Evolutionary conservation across 176 grass and related monocot genomes (phyloP).

Genomic region (Rhynchospora tenuis): DNA sequence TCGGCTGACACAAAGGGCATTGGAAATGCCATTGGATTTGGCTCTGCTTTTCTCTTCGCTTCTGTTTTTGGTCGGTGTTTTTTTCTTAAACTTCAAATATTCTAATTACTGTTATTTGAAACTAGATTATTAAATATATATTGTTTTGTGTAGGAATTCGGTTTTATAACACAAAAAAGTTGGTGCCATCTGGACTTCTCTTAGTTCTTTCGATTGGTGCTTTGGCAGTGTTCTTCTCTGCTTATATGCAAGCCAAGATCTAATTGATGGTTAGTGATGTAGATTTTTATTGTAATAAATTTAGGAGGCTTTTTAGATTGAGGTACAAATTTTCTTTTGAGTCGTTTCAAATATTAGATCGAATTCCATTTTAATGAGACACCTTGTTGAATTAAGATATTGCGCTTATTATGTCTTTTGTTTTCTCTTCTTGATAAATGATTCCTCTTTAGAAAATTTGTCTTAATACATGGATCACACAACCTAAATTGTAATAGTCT

Average conservation of each 20-base stretch:
- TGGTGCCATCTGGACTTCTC: conserved; percentile 78
- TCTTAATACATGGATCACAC: neutral
- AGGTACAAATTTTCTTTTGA: neutral
- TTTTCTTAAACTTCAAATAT: neutral
- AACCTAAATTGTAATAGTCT: neutral
- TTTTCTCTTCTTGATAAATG: neutral
- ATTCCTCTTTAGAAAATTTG: neutral
- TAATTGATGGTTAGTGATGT: conserved; percentile 26
- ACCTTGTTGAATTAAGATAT: neutral
- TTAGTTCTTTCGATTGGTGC: conserved; percentile 59
- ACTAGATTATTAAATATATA: neutral
- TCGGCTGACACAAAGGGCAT: conserved; percentile 64
- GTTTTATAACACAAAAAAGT: conserved; percentile 60
- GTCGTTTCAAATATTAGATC: conserved; percentile 20
- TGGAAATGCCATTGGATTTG: conserved; percentile 69
- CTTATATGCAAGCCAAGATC: conserved; percentile 76
- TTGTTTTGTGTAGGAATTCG: conserved; percentile 58
- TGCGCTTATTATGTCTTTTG: neutral
- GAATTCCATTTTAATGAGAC: neutral
- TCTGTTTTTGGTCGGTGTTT: conserved; percentile 51
- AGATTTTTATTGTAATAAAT: conserved; percentile 22
- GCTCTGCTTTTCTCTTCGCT: conserved; percentile 77
- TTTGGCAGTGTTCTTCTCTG: conserved; percentile 66
- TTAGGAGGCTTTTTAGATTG: conserved; percentile 26
- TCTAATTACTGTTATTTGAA: neutral